Conservation (phyloP, 2,329 filamentous ascomycete species). For the Pseudogymnoascus sp. region DNA sequence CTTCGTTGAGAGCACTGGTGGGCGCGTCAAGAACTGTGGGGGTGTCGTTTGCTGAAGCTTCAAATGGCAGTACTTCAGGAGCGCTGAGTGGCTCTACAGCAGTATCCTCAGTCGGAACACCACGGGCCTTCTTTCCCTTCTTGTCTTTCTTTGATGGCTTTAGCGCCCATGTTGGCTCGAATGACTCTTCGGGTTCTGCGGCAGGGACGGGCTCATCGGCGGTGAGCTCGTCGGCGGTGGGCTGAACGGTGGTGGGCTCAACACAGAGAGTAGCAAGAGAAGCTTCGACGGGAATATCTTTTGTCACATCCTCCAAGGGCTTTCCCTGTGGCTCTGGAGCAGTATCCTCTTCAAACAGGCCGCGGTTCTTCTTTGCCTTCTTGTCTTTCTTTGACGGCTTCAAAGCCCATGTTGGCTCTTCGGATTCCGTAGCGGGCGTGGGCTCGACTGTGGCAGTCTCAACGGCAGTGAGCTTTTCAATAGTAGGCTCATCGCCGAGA, state of each 20-base stretch:
- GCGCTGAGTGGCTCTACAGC: background rate
- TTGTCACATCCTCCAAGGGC: background rate
- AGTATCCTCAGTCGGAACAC: background rate
- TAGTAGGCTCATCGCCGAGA: background rate
- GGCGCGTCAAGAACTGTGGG: background rate
- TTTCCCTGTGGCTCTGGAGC: background rate
- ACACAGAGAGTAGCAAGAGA: background rate
- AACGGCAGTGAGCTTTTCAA: background rate
- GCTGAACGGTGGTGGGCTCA: background rate
- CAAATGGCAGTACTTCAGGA: background rate
- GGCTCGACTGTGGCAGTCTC: background rate
- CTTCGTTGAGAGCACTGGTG: background rate
- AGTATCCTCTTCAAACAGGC: background rate
- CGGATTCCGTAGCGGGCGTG: constrained; percentile 18
- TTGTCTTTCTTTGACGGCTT: constrained; percentile 9
- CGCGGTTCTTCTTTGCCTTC: background rate
- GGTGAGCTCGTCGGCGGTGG: background rate
- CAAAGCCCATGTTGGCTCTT: constrained; percentile 9
- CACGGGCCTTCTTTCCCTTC: constrained; percentile 31
- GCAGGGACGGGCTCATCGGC: background rate
- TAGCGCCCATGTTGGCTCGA: background rate
- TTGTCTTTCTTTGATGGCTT: constrained; percentile 14
- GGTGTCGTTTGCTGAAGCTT: background rate
- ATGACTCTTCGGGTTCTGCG: background rate
- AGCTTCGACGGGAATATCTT: background rate